Evolutionary conservation across 2,329 filamentous ascomycete genomes (phyloP), one percentile per base, ranked within the genome.

Genomic region (Stachybotrys elegans): DNA sequence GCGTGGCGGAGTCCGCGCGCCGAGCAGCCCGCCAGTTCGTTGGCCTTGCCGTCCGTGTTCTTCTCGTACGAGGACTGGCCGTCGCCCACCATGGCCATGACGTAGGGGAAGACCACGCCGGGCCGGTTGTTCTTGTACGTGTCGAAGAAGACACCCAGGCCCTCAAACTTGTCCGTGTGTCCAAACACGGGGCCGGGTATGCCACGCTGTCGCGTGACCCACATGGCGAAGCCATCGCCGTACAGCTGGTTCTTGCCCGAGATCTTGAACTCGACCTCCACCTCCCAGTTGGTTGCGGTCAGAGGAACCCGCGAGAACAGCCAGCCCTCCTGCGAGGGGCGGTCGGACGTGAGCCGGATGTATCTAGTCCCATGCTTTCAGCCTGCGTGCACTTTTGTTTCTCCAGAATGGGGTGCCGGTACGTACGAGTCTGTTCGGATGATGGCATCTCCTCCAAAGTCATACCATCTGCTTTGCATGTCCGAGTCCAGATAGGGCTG

Each of bases 101-200:
- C 86, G 62, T 95, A 96, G 41, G 93, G 93, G 69, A 98, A 98
- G 38, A 95, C 87, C 34, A 89, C 86, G 35, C 93, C 93, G 1
- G 93, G 92, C 13, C 93, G 83, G 73, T 96, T 95, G 75, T 98
- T 98, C 82, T 98, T 98, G 78, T 98, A 98, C 36, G 93, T 98
- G 65, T 98, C 93, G 70, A 98, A 81, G 73, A 96, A 97, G 66
- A 98, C 78, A 43, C 90, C 93, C 38, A 98, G 78, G 5, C 93
- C 93, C 65, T 98, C 92, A 57, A 97, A 98, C 51, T 81, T 81
- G 69, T 98, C 92, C 22, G 78, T 75, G 54, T 84, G 84, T 41
- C 93, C 93, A 66, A 98, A 98, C 29, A 98, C 92, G 11, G 83
- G 78, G 14, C 93, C 93, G 47, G 75, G 69, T 56, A 84, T 78